Conservation (phyloP, 495 filamentous ascomycete genomes). For the Penicillium pulvis region DNA sequence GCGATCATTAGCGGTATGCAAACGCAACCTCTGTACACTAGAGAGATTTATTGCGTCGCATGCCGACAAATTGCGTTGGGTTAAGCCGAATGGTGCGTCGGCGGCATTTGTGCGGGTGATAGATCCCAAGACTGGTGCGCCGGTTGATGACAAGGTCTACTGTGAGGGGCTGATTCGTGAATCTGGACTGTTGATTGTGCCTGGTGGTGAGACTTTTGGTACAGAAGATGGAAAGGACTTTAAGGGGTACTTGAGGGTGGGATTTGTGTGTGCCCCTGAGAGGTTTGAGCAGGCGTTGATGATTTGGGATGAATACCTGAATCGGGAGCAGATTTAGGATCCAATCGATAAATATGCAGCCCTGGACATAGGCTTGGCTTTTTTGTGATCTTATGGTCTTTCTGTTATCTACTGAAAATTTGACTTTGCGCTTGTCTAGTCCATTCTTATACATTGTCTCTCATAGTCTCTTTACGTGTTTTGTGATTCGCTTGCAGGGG, state of each 20-base stretch:
- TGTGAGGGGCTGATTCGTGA: constrained; percentile 64
- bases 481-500: not conserved
- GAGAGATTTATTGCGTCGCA: constrained; percentile 63
- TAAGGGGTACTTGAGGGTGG: constrained; percentile 70
- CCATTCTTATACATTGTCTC: not conserved
- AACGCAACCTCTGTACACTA: constrained; percentile 62
- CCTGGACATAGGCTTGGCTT: too few relatives aligned
- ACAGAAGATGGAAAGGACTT: constrained; percentile 55
- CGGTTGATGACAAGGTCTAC: constrained; percentile 67
- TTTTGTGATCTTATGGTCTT: not conserved
- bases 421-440: not conserved
- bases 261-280: constrained; percentile 58
- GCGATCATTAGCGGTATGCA: constrained; percentile 64
- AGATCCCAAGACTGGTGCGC: constrained; percentile 46
- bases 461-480: not conserved
- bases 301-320: constrained; percentile 11
- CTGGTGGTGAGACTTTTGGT: constrained; percentile 72
- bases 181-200: constrained; percentile 69
- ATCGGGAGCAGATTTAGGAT: not conserved
- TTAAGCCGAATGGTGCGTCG: constrained; percentile 72
- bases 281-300: constrained; percentile 51
- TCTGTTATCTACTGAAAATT: not conserved
- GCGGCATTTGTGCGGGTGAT: constrained; percentile 70
- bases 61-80: constrained; percentile 58
- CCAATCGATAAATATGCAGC: not conserved